Percentiles rank a stretch among this genome's conserved stretches.
Evolutionary conservation across 1,139 yeast genomes (phyloP).

Genomic region (Kodamaea suecica): DNA sequence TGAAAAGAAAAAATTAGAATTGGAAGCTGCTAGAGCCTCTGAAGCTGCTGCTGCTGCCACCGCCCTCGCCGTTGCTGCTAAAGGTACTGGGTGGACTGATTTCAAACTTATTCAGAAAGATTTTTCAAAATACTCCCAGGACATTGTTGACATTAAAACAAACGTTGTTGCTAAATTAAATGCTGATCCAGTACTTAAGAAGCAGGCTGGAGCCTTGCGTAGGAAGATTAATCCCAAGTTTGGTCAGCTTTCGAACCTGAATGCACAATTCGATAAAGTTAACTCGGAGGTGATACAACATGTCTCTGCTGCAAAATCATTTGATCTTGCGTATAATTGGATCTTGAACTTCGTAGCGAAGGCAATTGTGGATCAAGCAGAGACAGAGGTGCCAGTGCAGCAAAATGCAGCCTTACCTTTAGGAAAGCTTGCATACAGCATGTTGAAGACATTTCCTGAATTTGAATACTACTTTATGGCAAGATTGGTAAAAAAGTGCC

Average conservation of each 20-base stretch:
- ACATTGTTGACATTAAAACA: constrained; percentile 57
- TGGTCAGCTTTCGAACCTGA: constrained; percentile 83
- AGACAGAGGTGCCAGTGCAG: constrained; percentile 81
- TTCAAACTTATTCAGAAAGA: constrained; percentile 40
- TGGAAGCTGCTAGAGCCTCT: constrained; percentile 1
- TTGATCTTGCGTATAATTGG: constrained; percentile 63
- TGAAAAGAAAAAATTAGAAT: constrained; percentile 13
- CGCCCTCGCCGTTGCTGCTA: constrained; percentile 13
- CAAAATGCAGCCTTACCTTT: constrained; percentile 79
- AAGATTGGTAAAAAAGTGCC: constrained; percentile 87
- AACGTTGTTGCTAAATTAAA: constrained; percentile 51
- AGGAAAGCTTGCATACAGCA: constrained; percentile 58
- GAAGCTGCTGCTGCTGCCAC: constrained; percentile 14
- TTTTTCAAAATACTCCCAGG: constrained; percentile 51
- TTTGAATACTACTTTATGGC: constrained; percentile 69
- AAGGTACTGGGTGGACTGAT: constrained; percentile 29
- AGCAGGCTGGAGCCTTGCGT: constrained; percentile 44
- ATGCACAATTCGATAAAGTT: constrained; percentile 53
- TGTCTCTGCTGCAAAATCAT: constrained; percentile 43
- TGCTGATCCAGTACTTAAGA: constrained; percentile 41
- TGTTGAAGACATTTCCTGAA: constrained; percentile 60
- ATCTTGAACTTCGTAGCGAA: constrained; percentile 78
- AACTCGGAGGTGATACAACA: constrained; percentile 48
- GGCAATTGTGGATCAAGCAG: constrained; percentile 86
- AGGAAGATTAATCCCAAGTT: constrained; percentile 82